Percentiles rank a stretch among this genome's conserved stretches.
Evolutionary conservation across 2,329 filamentous ascomycete species (phyloP).

Genomic region (Lecanicillium sp.): DNA sequence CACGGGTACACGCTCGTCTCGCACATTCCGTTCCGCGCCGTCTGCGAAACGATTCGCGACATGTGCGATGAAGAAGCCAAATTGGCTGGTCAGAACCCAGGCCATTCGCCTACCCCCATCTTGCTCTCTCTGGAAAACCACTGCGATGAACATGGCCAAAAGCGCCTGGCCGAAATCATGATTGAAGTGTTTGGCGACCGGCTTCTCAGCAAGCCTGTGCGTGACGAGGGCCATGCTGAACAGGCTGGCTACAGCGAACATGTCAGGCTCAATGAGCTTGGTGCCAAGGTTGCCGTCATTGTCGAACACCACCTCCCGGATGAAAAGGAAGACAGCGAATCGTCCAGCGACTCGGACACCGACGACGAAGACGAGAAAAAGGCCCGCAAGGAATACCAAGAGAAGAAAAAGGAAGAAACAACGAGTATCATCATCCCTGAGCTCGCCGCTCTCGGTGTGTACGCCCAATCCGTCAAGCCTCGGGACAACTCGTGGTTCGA

Average conservation of each 20-base stretch:
- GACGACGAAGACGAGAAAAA: conserved; percentile 34
- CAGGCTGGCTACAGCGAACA: conserved; percentile 43
- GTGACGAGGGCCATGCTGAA: conserved; percentile 46
- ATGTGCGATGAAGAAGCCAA: conserved; percentile 50
- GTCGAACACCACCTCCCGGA: conserved; percentile 56
- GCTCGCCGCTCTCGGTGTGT: conserved; percentile 57
- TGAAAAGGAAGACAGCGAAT: conserved; percentile 34
- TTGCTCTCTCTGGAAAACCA: conserved; percentile 62
- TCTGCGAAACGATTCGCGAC: conserved; percentile 58
- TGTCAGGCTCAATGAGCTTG: conserved; percentile 50
- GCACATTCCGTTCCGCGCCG: conserved; percentile 53
- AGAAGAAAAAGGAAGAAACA: conserved; percentile 39
- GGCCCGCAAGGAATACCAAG: conserved; percentile 44
- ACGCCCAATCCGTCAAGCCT: conserved; percentile 63
- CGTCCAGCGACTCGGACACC: conserved; percentile 21
- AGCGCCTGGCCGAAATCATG: conserved; percentile 57
- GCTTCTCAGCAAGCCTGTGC: conserved; percentile 48
- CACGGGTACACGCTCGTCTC: conserved; percentile 63
- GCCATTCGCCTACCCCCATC: conserved; percentile 44
- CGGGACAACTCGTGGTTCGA: conserved; percentile 58
- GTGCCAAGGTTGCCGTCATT: conserved; percentile 56
- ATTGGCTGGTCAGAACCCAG: conserved; percentile 25
- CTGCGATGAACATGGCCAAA: conserved; percentile 50
- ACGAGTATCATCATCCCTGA: conserved; percentile 51
- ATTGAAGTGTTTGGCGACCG: conserved; percentile 52